These are phyloP conservation scores for Trametes sp. DNA, from an alignment of 1,284 basidiomycete species.

Conservation along the genomic window DNA sequence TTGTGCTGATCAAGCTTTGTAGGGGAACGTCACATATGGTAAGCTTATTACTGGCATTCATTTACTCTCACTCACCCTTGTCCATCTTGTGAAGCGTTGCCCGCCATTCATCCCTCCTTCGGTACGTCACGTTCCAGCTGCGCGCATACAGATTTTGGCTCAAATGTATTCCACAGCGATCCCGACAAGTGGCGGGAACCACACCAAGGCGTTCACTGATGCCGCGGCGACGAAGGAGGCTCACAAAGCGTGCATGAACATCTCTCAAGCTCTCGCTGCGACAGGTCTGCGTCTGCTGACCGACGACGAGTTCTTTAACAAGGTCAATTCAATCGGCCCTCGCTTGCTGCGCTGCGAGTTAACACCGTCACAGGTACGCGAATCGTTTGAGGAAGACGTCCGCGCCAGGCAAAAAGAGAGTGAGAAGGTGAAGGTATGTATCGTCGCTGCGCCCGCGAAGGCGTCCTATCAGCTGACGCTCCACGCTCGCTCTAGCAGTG, in stretches of 20 bases:
- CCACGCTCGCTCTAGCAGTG: not conserved
- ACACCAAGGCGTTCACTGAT: constrained; percentile 68
- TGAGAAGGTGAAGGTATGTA: not conserved
- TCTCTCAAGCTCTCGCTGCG: constrained; percentile 68
- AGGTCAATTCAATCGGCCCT: constrained; percentile 45
- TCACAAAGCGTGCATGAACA: constrained; percentile 62
- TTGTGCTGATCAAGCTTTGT: not conserved
- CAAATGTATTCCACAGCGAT: constrained; percentile 62
- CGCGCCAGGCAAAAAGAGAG: constrained; percentile 26
- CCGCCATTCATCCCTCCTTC: constrained; percentile 69
- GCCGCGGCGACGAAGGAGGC: constrained; percentile 68
- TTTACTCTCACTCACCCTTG: not conserved
- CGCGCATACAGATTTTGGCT: no score
- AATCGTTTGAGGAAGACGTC: constrained; percentile 48
- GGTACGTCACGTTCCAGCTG: no score
- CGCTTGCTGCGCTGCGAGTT: not conserved
- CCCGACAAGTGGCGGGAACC: constrained; percentile 73
- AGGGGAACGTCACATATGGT: constrained; percentile 79
- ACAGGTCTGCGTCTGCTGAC: constrained; percentile 64
- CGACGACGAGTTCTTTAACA: constrained; percentile 62
- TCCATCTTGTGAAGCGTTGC: constrained; percentile 54
- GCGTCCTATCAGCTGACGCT: not conserved
- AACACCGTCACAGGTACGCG: constrained; percentile 41
- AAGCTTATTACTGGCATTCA: constrained; percentile 29
- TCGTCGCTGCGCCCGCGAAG: no score